Percentiles rank a stretch among this genome's conserved stretches.
Evolutionary conservation across 352 stramenopile species (phyloP).

Genomic region (Lagenidium sp.): DNA sequence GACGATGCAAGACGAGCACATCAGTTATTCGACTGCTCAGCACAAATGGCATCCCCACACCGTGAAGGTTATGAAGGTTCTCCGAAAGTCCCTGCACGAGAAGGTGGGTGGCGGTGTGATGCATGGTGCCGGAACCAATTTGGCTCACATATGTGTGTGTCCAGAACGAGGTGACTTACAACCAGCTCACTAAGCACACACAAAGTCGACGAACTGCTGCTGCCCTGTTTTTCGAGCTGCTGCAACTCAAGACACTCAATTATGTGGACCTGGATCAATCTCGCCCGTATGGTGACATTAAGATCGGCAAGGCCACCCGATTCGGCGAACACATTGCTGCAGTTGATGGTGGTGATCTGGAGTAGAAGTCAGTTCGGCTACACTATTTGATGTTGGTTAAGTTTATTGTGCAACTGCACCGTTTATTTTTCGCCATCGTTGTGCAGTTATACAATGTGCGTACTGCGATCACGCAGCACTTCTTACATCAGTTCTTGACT

Average conservation of each 20-base stretch:
- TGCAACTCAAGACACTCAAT: constrained; percentile 97
- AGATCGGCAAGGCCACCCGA: constrained; percentile 59
- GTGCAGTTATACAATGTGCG: no score
- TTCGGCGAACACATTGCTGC: constrained; percentile 76
- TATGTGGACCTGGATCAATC: constrained; percentile 94
- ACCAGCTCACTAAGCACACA: constrained; percentile 77
- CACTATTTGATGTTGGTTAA: no score
- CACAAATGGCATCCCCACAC: constrained; percentile 98
- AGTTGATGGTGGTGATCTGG: constrained; percentile 41
- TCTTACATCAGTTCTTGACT: no score
- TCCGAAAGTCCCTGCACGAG: constrained; percentile 62
- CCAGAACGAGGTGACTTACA: constrained; percentile 72
- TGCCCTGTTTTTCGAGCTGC: constrained; percentile 95
- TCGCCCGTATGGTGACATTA: constrained; percentile 92
- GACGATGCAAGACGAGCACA: constrained; percentile 17
- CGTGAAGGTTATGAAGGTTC: constrained; percentile 91
- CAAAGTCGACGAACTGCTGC: constrained; percentile 84
- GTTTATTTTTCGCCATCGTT: no score
- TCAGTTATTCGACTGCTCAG: constrained; percentile 39
- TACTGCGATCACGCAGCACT: no score
- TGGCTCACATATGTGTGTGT: background rate
- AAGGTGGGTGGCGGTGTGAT: constrained; percentile 24
- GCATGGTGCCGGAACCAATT: background rate
- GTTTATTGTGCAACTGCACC: no score
- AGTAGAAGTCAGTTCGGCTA: no score